phyloP scores from a whole-genome alignment of 148 eudicot species.

The Camellia granthamiana region DNA sequence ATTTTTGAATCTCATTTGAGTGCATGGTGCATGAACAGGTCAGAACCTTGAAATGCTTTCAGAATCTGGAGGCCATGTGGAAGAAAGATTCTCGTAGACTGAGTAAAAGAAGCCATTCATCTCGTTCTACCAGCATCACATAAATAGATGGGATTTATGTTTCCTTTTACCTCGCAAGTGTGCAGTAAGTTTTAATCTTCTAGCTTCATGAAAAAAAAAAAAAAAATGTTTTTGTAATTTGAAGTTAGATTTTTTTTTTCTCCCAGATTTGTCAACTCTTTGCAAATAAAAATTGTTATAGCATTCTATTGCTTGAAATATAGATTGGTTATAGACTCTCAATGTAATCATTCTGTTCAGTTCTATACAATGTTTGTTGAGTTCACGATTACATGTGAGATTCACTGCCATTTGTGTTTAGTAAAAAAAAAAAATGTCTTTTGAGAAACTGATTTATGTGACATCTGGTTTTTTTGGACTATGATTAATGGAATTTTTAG shows the following conservation, averaged over 20 bases:
- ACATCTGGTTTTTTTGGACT: too few species aligned
- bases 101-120: conserved; percentile 47
- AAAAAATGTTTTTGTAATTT: neutral
- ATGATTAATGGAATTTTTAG: too few species aligned
- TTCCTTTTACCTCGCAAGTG: neutral
- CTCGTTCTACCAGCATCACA: conserved; percentile 36
- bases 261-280: neutral
- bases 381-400: too few species aligned
- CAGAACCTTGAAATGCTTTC: conserved; percentile 69
- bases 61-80: conserved; percentile 39
- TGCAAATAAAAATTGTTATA: too few species aligned
- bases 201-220: neutral
- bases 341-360: too few species aligned
- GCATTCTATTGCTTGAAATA: neutral
- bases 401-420: too few species aligned
- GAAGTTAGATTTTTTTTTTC: neutral
- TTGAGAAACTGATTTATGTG: too few species aligned
- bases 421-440: too few species aligned
- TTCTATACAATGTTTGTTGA: too few species aligned
- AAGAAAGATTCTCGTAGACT: conserved; percentile 45
- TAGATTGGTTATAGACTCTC: too few species aligned
- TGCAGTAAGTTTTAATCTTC: neutral
- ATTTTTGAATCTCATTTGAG: neutral
- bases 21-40: conserved; percentile 36
- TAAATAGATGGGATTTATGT: conserved; percentile 8